Evolutionary conservation across 306 rosid species (phyloP).

Genomic region (Cucurbita argyrosperma): DNA sequence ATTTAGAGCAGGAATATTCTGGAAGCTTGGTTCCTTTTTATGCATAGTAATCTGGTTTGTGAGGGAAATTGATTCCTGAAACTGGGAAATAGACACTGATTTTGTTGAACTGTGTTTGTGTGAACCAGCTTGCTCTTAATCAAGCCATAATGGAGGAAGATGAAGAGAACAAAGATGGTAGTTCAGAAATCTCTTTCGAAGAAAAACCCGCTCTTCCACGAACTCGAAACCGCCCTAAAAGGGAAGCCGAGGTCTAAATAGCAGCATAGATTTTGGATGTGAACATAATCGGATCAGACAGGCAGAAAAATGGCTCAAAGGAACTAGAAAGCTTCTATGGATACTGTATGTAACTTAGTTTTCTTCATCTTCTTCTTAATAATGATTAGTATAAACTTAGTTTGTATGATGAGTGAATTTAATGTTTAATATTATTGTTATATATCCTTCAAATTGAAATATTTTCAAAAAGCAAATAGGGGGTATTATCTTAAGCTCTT

Average conservation of each 20-base stretch:
- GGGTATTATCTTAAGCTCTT: no score
- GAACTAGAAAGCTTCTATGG: background rate
- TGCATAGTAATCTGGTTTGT: background rate
- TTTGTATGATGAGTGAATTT: background rate
- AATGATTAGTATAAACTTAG: background rate
- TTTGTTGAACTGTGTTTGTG: background rate
- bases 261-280: background rate
- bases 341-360: background rate
- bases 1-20: background rate
- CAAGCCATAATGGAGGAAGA: conserved; percentile 60
- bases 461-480: no score
- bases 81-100: background rate
- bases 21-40: no score
- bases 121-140: conserved; percentile 53
- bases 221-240: conserved; percentile 70
- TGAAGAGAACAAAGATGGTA: conserved; percentile 19
- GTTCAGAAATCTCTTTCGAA: conserved; percentile 16
- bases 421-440: background rate
- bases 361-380: background rate
- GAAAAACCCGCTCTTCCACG: conserved; percentile 47
- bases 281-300: background rate
- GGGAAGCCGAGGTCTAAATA: conserved; percentile 25
- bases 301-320: background rate
- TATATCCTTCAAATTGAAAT: background rate
- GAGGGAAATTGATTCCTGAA: background rate